A percentile compares a stretch with the other conserved stretches of the same genome.
These are phyloP conservation scores for Amanita jacksonii DNA, from an alignment of 768 basidiomycete genomes.

Conservation along the genomic window DNA sequence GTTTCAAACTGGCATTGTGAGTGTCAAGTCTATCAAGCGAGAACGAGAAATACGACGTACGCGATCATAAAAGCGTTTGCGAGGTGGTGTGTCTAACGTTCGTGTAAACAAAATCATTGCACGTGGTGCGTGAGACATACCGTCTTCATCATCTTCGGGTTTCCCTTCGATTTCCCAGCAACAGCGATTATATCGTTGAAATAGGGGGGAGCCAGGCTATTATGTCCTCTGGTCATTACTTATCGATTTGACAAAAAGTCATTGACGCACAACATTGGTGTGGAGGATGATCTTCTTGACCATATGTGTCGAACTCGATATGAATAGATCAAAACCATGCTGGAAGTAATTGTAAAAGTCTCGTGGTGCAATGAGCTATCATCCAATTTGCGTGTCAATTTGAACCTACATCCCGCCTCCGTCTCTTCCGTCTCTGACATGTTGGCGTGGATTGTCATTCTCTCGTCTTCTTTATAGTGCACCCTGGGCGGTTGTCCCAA, in stretches of 20 bases:
- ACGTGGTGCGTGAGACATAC: slow-evolving; percentile 25
- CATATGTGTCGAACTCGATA: slow-evolving; percentile 59
- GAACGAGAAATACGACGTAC: too few relatives aligned
- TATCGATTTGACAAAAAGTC: background rate
- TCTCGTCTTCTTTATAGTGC: slow-evolving; percentile 83
- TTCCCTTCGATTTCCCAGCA: slow-evolving; percentile 79
- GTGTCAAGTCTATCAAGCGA: background rate
- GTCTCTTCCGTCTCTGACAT: slow-evolving; percentile 19
- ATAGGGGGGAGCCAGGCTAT: slow-evolving; percentile 81
- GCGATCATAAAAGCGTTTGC: slow-evolving; percentile 63
- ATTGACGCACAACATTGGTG: slow-evolving; percentile 64
- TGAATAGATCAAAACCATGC: slow-evolving; percentile 80
- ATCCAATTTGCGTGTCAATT: slow-evolving; percentile 17
- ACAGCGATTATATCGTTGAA: slow-evolving; percentile 87
- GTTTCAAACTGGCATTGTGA: slow-evolving; percentile 50
- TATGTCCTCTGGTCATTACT: slow-evolving; percentile 1
- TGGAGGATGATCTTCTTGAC: slow-evolving; percentile 84
- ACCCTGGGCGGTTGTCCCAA: slow-evolving; percentile 69
- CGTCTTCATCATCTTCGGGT: slow-evolving; percentile 80
- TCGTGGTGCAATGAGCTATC: slow-evolving; percentile 18
- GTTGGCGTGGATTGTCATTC: slow-evolving; percentile 76
- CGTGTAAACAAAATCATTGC: slow-evolving; percentile 2
- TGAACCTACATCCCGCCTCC: slow-evolving; percentile 42
- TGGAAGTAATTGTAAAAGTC: slow-evolving; percentile 95
- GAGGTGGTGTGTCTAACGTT: slow-evolving; percentile 56